Evolutionary conservation across 768 basidiomycete genomes (phyloP), one percentile per base, ranked within the genome.

Genomic region (Phylloporus sp.): DNA sequence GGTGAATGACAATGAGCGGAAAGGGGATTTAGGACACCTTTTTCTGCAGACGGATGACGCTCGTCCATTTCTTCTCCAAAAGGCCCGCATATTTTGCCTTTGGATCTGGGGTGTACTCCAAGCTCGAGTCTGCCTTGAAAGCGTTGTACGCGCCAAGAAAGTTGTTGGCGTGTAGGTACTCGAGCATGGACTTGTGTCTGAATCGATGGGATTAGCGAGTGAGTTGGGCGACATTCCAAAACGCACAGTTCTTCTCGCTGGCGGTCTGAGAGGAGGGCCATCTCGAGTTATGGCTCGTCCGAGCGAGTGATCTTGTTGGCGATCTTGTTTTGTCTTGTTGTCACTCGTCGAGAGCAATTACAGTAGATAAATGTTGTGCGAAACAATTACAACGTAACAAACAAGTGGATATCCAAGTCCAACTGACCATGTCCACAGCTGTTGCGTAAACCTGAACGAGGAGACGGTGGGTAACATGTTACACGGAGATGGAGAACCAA

Each of bases 61-160:
- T 90, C 39, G 90, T 95, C 94, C 94, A 97, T 68, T 97, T 97
- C 83, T 95, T 95, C 73, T 91, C 94, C 50, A 97, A 70, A 46
- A 97, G 70, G 1, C 92, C 93, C 2, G 83, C 82, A 59, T 83
- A 86, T 64, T 89, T 86, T 41, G 90, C 82, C 63, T 88, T 91
- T 20, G 90, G 81, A 72, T 95, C 92, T 14, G 87, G 88, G 4
- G 76, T 74, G 63, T 86, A 88, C 49, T 83, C 80, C 22, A 76
- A 61, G 46, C 75, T 73, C 26, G 75, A 67, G 49, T 81, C 78
- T 33, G 70, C 62, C 60, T 77, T 80, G 51, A 80, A 66, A 20
- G 80, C 78, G 53, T 80, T 75, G 59, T 75, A 86, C 20, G 84
- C 80, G 52, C 76, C 73, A 32, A 61, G 73, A 59, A 82, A 83